A percentile compares a stretch with the other conserved stretches of the same genome.
Evolutionary conservation across 768 basidiomycete species (phyloP).

Genomic region (Termitomyces sp.): DNA sequence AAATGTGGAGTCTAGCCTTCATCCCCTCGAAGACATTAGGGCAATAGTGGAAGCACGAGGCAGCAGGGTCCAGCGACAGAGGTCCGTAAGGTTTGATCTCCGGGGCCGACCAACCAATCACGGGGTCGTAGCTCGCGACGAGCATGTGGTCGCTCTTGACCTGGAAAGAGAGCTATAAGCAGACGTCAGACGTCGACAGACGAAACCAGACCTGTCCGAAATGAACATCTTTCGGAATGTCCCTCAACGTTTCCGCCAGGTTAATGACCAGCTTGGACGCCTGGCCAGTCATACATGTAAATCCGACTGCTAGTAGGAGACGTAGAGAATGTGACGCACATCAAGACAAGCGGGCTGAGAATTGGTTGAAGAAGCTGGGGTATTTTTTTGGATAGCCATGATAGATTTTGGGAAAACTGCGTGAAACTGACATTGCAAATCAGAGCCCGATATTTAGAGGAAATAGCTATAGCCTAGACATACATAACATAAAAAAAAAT

Average conservation of each 20-base stretch:
- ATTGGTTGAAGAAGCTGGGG: constrained; percentile 1
- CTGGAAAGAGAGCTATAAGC: constrained; percentile 21
- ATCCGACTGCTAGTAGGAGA: neutral
- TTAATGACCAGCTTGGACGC: constrained; percentile 49
- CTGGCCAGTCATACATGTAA: constrained; percentile 24
- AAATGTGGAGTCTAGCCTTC: constrained; percentile 36
- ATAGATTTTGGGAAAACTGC: neutral
- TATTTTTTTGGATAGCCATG: constrained; percentile 15
- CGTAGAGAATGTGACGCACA: constrained; percentile 5
- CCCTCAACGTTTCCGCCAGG: constrained; percentile 41
- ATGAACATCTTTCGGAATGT: constrained; percentile 42
- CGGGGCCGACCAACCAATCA: constrained; percentile 63
- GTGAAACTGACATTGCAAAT: neutral
- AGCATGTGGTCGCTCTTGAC: constrained; percentile 80
- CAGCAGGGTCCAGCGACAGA: constrained; percentile 60
- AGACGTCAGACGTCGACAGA: neutral
- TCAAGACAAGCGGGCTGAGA: constrained; percentile 12
- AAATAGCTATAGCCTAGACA: neutral
- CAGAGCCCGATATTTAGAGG: neutral
- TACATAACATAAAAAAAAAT: neutral
- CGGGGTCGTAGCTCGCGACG: constrained; percentile 54
- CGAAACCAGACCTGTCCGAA: constrained; percentile 50
- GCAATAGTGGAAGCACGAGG: constrained; percentile 83
- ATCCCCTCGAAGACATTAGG: constrained; percentile 86
- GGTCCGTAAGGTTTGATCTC: constrained; percentile 74